Conservation (phyloP, 169 alveolate genomes). For the Plasmodium gaboni region DNA sequence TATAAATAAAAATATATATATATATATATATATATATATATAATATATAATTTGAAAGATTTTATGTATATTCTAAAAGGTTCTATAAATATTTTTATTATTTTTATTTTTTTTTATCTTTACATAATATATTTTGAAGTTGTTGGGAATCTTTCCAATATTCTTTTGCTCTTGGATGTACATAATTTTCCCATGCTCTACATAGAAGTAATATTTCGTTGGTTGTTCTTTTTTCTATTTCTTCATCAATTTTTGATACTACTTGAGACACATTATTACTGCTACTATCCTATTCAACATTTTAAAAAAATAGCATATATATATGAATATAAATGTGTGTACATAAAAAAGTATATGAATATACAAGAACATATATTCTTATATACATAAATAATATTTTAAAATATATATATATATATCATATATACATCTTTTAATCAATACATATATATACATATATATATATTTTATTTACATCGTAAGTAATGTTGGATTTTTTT, state of each 20-base stretch:
- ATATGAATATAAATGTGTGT: neutral
- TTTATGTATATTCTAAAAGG: neutral
- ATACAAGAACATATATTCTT: neutral
- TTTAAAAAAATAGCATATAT: neutral
- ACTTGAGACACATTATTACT: constrained; percentile 73
- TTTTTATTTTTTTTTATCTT: constrained; percentile 1
- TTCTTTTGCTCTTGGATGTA: constrained; percentile 93
- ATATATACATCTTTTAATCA: neutral
- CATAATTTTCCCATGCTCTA: constrained; percentile 93
- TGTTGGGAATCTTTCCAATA: constrained; percentile 91
- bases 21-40: neutral
- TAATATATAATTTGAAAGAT: neutral
- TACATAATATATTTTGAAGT: constrained; percentile 88
- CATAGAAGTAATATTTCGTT: constrained; percentile 90
- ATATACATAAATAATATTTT: neutral
- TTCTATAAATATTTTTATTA: neutral
- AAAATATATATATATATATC: neutral
- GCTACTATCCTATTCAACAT: constrained; percentile 65
- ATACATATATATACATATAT: neutral
- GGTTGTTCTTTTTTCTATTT: constrained; percentile 87
- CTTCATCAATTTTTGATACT: constrained; percentile 77
- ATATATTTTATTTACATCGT: constrained; percentile 48
- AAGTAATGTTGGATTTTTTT: constrained; percentile 59
- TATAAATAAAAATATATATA: neutral
- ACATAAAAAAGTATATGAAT: constrained; percentile 7